A percentile compares a stretch with the other conserved stretches of the same genome.
Conservation (phyloP, 2,329 filamentous ascomycete genomes). For the Clarireedia hainanense region DNA sequence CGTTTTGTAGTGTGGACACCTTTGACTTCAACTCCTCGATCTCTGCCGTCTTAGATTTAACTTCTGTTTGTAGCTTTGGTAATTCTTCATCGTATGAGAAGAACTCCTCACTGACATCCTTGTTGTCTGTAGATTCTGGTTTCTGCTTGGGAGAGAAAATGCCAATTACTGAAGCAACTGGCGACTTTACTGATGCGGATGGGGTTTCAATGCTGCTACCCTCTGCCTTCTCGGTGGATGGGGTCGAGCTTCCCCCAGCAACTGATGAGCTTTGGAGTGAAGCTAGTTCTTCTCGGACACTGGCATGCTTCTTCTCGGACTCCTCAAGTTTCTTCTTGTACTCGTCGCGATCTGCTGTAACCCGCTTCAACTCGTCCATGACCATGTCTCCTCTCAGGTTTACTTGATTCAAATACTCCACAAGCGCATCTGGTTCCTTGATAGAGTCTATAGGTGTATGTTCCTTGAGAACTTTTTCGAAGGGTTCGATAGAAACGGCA, state of each 20-base stretch:
- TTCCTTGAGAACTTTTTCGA: constrained; percentile 84
- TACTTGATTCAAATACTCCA: constrained; percentile 85
- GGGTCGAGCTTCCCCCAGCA: constrained; percentile 24
- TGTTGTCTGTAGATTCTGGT: constrained; percentile 30
- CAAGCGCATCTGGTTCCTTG: constrained; percentile 70
- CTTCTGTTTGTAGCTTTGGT: constrained; percentile 67
- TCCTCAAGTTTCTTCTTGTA: constrained; percentile 71
- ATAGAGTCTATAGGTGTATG: constrained; percentile 89
- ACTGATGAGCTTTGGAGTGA: constrained; percentile 39
- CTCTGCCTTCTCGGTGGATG: constrained; percentile 19
- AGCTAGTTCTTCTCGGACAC: constrained; percentile 56
- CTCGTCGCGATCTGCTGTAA: constrained; percentile 73
- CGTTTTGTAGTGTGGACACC: constrained; percentile 58
- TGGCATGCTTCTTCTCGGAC: constrained; percentile 53
- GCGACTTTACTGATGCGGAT: constrained; percentile 37
- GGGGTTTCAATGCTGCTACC: constrained; percentile 21
- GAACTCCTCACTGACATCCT: constrained; percentile 56
- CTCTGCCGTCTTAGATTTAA: constrained; percentile 62
- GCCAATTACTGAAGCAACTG: constrained; percentile 40
- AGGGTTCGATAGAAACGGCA: constrained; percentile 81
- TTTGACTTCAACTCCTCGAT: constrained; percentile 63
- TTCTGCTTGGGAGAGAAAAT: constrained; percentile 44
- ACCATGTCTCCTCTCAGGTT: constrained; percentile 86
- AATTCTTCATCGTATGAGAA: constrained; percentile 91
- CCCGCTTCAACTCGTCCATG: constrained; percentile 83